Percentiles rank a stretch among this genome's conserved stretches.
These are phyloP conservation scores for Trichothecium roseum DNA, from an alignment of 2,329 filamentous ascomycete genomes.

Conservation along the genomic window DNA sequence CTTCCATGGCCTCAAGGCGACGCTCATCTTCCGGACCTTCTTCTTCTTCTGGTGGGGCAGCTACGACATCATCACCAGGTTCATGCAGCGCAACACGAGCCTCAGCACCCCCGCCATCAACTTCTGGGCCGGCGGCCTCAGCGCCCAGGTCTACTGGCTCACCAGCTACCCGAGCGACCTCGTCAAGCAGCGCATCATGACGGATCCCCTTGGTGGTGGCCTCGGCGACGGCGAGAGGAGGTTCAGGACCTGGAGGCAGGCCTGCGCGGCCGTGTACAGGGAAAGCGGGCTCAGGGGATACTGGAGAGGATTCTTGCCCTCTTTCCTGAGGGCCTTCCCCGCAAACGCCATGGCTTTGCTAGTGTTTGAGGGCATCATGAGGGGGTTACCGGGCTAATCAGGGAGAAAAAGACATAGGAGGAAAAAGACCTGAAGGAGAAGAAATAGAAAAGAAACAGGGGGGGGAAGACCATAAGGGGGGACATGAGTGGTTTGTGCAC, in stretches of 20 bases:
- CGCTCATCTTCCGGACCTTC: slow-evolving; percentile 78
- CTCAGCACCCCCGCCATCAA: slow-evolving; percentile 75
- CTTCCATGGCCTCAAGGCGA: slow-evolving; percentile 78
- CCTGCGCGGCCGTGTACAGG: slow-evolving; percentile 63
- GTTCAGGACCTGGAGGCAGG: slow-evolving; percentile 71
- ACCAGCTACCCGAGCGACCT: slow-evolving; percentile 87
- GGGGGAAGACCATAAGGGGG: too few relatives aligned
- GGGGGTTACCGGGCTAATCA: slow-evolving; percentile 37
- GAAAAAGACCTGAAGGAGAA: not conserved
- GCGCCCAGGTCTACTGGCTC: slow-evolving; percentile 90
- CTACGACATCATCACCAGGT: slow-evolving; percentile 73
- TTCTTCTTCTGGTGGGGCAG: slow-evolving; percentile 99
- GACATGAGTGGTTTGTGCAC: too few relatives aligned
- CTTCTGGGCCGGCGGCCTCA: slow-evolving; percentile 93
- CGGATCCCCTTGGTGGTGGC: slow-evolving; percentile 68
- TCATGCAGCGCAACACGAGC: slow-evolving; percentile 54
- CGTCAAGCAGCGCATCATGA: slow-evolving; percentile 96
- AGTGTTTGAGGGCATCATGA: slow-evolving; percentile 88
- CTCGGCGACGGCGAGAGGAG: slow-evolving; percentile 56
- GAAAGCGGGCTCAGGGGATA: slow-evolving; percentile 73
- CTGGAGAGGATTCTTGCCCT: slow-evolving; percentile 89
- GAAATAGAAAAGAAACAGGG: slow-evolving; percentile 1
- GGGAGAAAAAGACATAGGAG: not conserved
- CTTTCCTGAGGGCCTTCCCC: slow-evolving; percentile 87
- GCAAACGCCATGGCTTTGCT: slow-evolving; percentile 91